Conservation (phyloP, 768 basidiomycete species). For the Agrocybe chaxingu region DNA sequence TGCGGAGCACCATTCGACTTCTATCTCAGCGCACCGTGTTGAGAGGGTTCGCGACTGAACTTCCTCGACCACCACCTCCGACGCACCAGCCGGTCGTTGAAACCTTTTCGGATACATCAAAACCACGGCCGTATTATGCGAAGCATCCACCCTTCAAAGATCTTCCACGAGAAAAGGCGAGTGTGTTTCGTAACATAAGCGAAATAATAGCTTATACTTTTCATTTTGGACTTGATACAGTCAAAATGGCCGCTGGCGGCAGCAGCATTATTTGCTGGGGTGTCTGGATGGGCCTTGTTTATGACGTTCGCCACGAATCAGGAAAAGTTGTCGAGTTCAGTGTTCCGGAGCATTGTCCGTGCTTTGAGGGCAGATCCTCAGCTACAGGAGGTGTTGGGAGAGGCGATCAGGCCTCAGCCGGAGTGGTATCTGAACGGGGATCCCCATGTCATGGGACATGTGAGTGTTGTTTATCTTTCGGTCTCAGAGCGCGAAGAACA, state of each 20-base stretch:
- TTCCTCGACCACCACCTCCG: slow-evolving; percentile 21
- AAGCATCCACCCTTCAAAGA: slow-evolving; percentile 31
- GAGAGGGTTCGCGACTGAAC: slow-evolving; percentile 19
- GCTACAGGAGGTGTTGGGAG: slow-evolving; percentile 55
- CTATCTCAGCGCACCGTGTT: background rate
- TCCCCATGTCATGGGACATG: slow-evolving; percentile 66
- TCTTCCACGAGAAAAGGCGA: slow-evolving; percentile 33
- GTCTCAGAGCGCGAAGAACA: background rate
- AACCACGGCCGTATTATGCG: slow-evolving; percentile 35
- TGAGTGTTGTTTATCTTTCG: slow-evolving; percentile 30
- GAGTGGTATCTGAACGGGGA: slow-evolving; percentile 78
- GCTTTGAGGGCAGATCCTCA: slow-evolving; percentile 51
- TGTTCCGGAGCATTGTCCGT: slow-evolving; percentile 63
- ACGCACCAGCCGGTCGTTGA: slow-evolving; percentile 16
- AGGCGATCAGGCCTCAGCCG: slow-evolving; percentile 61
- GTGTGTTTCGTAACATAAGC: background rate
- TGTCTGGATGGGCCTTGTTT: slow-evolving; percentile 66
- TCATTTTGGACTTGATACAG: slow-evolving; percentile 19
- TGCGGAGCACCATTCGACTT: too few relatives aligned
- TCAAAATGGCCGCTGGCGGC: slow-evolving; percentile 59
- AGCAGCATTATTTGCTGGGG: slow-evolving; percentile 46
- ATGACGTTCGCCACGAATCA: slow-evolving; percentile 71
- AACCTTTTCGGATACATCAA: slow-evolving; percentile 28
- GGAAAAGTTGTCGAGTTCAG: slow-evolving; percentile 74
- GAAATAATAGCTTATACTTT: background rate